phyloP scores from a whole-genome alignment of 176 grass and related monocot genomes.

The Coix lacrymajobi region DNA sequence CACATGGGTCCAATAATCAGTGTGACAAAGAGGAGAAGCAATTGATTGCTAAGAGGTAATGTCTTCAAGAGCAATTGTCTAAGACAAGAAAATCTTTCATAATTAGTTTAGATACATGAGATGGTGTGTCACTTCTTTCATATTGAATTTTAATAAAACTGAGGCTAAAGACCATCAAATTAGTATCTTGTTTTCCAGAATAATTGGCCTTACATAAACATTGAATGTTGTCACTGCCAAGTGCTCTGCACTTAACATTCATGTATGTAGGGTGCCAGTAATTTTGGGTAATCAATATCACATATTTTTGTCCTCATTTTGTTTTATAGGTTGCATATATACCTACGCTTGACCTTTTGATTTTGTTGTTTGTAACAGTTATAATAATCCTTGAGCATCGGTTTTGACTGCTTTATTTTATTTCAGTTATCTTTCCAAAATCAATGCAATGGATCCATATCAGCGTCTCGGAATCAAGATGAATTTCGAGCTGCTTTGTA shows the following conservation, averaged over 20 bases:
- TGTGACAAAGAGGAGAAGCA: too few relatives aligned
- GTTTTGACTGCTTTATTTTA: conserved; percentile 26
- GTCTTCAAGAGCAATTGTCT: too few relatives aligned
- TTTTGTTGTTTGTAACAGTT: background rate
- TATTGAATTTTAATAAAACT: background rate
- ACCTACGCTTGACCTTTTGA: background rate
- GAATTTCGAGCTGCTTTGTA: conserved; percentile 87
- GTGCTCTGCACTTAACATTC: too few relatives aligned
- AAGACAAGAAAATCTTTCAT: too few relatives aligned
- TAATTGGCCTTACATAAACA: too few relatives aligned
- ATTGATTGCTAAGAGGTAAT: too few relatives aligned
- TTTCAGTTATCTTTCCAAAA: conserved; percentile 76
- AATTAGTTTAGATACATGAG: background rate
- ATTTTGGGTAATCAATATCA: background rate
- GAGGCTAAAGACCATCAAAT: too few relatives aligned
- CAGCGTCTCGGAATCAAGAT: conserved; percentile 75
- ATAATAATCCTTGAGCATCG: background rate
- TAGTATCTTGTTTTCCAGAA: too few relatives aligned
- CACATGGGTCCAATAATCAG: too few relatives aligned
- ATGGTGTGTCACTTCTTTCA: conserved; percentile 6
- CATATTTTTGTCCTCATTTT: background rate
- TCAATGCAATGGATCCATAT: conserved; percentile 80
- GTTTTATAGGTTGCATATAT: background rate
- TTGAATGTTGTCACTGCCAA: too few relatives aligned
- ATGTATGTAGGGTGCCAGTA: background rate